phyloP scores from a whole-genome alignment of 768 basidiomycete species.

The Trametes cinnabarina region DNA sequence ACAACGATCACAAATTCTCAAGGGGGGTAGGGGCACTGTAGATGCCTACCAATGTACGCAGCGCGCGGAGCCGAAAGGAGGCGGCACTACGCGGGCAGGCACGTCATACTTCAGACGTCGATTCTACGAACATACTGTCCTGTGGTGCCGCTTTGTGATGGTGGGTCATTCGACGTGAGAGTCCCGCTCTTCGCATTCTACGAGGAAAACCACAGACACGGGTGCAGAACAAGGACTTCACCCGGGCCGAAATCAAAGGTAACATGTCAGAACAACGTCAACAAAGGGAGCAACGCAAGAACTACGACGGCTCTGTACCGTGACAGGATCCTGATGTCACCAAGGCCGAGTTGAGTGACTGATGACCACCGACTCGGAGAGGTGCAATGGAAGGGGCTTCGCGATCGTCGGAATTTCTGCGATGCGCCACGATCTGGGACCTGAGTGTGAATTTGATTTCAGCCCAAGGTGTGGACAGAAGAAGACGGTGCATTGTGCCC shows the following conservation, averaged over 20 bases:
- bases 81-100: background rate
- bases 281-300: too few species aligned
- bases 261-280: too few species aligned
- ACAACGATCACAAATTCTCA: background rate
- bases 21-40: background rate
- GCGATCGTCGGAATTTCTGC: constrained; percentile 1
- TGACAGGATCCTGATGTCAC: too few species aligned
- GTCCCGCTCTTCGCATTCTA: too few species aligned
- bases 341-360: too few species aligned
- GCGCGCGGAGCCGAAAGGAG: background rate
- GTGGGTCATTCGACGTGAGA: too few species aligned
- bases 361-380: background rate
- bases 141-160: too few species aligned
- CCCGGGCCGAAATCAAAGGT: too few species aligned
- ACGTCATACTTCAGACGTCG: background rate
- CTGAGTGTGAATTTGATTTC: background rate
- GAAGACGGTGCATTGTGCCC: background rate
- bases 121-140: too few species aligned
- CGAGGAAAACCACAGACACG: too few species aligned
- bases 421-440: background rate
- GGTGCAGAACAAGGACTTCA: too few species aligned
- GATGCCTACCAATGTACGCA: background rate
- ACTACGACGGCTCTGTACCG: too few species aligned
- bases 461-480: background rate
- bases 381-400: background rate